These are phyloP conservation scores for Coemansia sp. DNA, from an alignment of 192 early-diverging fungal genomes.

Conservation along the genomic window DNA sequence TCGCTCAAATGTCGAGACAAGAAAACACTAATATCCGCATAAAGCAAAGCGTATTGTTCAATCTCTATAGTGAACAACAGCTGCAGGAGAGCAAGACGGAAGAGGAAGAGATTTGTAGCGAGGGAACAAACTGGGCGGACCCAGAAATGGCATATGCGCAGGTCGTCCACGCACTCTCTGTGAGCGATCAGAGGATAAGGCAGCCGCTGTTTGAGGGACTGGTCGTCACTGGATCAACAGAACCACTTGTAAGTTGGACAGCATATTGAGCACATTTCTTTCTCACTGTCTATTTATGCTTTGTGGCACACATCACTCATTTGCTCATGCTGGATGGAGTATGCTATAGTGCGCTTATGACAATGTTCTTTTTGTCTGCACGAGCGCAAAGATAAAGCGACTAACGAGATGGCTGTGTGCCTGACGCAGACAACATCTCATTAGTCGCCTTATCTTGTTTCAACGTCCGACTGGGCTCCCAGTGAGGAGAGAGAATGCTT, in stretches of 20 bases:
- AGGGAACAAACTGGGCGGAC: conserved; percentile 32
- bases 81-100: conserved; percentile 4
- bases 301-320: no score
- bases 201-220: conserved; percentile 47
- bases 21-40: neutral
- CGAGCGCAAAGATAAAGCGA: no score
- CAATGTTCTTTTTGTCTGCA: neutral
- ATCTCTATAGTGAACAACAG: neutral
- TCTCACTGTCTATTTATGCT: no score
- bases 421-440: no score
- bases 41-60: neutral
- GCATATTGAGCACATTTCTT: neutral
- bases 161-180: conserved; percentile 38
- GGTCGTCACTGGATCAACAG: conserved; percentile 44
- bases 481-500: no score
- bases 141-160: conserved; percentile 29
- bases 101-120: neutral
- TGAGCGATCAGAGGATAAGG: conserved; percentile 26
- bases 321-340: no score
- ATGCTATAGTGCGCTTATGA: no score
- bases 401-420: no score
- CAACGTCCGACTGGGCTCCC: no score
- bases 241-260: conserved; percentile 46
- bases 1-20: neutral
- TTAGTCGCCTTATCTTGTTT: neutral